phyloP scores from a whole-genome alignment of 164 flowering plant species.

The Malania oleifera region DNA sequence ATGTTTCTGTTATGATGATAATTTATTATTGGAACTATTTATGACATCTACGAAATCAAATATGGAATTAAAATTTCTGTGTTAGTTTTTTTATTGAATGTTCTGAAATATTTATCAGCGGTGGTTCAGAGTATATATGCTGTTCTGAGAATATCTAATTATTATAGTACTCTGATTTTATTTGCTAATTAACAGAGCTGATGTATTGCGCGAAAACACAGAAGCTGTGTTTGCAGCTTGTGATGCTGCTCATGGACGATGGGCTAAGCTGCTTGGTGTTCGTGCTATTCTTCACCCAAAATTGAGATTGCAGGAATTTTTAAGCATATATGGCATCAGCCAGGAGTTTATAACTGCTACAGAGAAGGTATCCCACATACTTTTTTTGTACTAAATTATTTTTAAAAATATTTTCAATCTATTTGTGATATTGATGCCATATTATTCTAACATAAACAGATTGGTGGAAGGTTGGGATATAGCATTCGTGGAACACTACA shows the following conservation, averaged over 20 bases:
- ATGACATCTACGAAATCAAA: no score
- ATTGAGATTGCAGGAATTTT: conserved; percentile 80
- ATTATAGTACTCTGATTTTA: conserved; percentile 7
- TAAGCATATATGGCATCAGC: conserved; percentile 73
- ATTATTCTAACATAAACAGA: conserved; percentile 46
- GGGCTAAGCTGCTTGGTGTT: conserved; percentile 98
- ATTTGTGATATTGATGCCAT: conserved; percentile 14
- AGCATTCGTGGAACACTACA: conserved; percentile 94
- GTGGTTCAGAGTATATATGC: no score
- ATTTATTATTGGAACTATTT: no score
- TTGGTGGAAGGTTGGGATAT: conserved; percentile 97
- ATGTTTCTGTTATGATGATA: no score
- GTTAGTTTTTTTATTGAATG: no score
- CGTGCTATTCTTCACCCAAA: conserved; percentile 89
- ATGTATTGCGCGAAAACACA: conserved; percentile 90
- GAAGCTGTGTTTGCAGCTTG: conserved; percentile 99
- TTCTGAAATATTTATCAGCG: no score
- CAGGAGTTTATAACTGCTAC: conserved; percentile 90
- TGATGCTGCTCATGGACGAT: conserved; percentile 99
- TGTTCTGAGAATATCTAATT: no score
- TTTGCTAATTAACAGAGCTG: conserved; percentile 58
- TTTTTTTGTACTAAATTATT: neutral
- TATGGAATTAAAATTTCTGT: no score
- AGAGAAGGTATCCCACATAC: conserved; percentile 81
- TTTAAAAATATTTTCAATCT: neutral